Evolutionary conservation across 2,329 filamentous ascomycete species (phyloP), one percentile per base, ranked within the genome.

Genomic region (Penicillium hordei): DNA sequence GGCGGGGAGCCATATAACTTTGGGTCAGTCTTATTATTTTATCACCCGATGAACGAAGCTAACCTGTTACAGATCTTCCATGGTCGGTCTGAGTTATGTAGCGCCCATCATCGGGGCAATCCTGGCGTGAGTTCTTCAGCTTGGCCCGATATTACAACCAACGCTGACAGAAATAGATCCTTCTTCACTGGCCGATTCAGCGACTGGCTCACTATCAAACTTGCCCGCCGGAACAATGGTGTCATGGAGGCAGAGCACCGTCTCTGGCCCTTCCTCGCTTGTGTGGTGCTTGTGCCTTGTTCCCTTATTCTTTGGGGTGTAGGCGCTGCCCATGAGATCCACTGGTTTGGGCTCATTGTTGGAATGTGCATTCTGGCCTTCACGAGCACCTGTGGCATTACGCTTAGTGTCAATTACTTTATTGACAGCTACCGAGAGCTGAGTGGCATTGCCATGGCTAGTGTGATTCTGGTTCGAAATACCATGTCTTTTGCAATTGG

Each of bases 401-500:
- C 74, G 0, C 64, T 77, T 19, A 74, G 72, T 44, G 69, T 77
- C 46, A 76, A 75, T 51, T 78, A 78, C 42, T 59, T 76, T 15
- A 72, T 78, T 5, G 75, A 77, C 60, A 74, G 73, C 55, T 77
- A 77, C 60, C 68, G 68, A 13, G 75, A 78, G 51, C 51, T 78
- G 10, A 75, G 72, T 19, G 73, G 75, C 2, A 73, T 77, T 27
- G 75, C 72, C 0, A 72, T 77, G 67, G 72, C 70, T 4, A 77
- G 72, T 19, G 72, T 80, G 17, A 81, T 81, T 50, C 55, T 80
- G 23, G 74, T 81, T 15, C 73, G 79, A 4, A 81, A 81, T 58
- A 79, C 78, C 1, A 79, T 81, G 75, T 75, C 72, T 0, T 81
- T 81, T 61, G 79, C 75, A 0, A 76, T 81, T 48, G 71, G 75